Base-by-base conservation (phyloP, 768 basidiomycete species). In the Leccinum fibrillosum region DNA sequence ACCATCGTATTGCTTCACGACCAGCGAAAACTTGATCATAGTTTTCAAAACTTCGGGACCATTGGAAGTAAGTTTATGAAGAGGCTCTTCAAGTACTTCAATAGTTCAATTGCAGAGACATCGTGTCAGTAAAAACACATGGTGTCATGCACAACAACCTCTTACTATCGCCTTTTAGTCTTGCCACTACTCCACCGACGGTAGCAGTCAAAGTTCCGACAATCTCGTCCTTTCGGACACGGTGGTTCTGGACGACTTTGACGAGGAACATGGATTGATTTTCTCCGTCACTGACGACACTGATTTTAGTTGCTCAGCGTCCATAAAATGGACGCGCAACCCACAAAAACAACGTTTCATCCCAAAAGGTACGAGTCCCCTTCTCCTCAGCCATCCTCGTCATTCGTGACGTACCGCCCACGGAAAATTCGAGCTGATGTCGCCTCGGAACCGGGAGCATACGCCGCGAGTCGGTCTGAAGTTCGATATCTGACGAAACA, bases 401-500 rank as follows among this genome's bases (percentile, higher is more conserved):
- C 7, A 49, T 30, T 7, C 12, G 26, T 13, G 23, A 6, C 13
- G 11, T 34, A 23, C 39, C 19, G 11, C 52, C 59, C 3, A 54
- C 52, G 1, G 28, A 52, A 44, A 57, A 57, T 28, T 39, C 25
- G 11, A 59, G 12, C 0, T 42, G 28, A 13, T 34, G 54, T 13
- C 37, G 26, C 32, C 32, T 52, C 9, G 49, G 21, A 30, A 44
- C 1, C 4, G 13, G 37, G 12, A 19, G 3, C n/a, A 30, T 30
- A 11, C 39, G 26, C 6, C 17, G 26, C 13, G 26, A 25, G 25
- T 17, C 21, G 35, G 54, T 56, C 4, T 11, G 34, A 47, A 57
- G 60, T 12, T 62, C 32, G 30, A 57, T 54, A 17, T 62, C 60
- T 62, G 11, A 21, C 0, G 34, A 2, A 13, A 30, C 5, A 5